These are phyloP conservation scores for Arthroderma uncinatum DNA, from an alignment of 2,329 filamentous ascomycete species.

Conservation along the genomic window DNA sequence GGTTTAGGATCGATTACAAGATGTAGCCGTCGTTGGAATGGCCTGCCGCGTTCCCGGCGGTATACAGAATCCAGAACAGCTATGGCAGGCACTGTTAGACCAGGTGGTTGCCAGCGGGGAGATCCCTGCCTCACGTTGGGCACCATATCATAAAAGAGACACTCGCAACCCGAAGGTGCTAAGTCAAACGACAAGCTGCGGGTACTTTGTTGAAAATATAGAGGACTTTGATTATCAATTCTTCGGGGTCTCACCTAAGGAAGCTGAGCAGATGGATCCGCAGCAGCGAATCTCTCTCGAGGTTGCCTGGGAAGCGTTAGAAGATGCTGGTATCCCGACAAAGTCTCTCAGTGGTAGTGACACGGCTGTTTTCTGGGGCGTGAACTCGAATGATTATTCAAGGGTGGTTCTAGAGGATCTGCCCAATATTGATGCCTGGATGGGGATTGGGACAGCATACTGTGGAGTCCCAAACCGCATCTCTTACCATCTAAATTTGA, in stretches of 20 bases:
- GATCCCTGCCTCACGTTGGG: neutral
- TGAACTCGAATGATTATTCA: conserved; percentile 13
- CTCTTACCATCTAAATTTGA: conserved; percentile 18
- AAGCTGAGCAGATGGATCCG: conserved; percentile 18
- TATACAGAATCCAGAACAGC: neutral
- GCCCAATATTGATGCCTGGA: neutral
- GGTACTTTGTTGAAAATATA: neutral
- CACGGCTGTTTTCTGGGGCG: conserved; percentile 9
- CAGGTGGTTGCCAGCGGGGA: neutral
- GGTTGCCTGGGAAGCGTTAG: conserved; percentile 15
- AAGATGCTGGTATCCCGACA: conserved; percentile 8
- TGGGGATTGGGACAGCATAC: conserved; percentile 7
- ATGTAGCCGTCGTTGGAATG: conserved; percentile 4
- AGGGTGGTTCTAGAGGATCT: neutral
- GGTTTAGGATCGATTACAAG: neutral
- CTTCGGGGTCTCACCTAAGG: conserved; percentile 15
- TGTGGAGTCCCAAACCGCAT: conserved; percentile 16
- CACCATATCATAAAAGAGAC: neutral
- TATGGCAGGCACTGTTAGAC: neutral
- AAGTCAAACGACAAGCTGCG: neutral
- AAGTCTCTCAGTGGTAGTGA: neutral
- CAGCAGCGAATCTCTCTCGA: conserved; percentile 18
- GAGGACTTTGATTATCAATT: conserved; percentile 18
- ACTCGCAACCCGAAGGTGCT: neutral
- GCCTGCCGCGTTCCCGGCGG: conserved; percentile 4